Conservation (phyloP, 225 moss, liverwort and hornwort species). For the Neckera pumila region DNA sequence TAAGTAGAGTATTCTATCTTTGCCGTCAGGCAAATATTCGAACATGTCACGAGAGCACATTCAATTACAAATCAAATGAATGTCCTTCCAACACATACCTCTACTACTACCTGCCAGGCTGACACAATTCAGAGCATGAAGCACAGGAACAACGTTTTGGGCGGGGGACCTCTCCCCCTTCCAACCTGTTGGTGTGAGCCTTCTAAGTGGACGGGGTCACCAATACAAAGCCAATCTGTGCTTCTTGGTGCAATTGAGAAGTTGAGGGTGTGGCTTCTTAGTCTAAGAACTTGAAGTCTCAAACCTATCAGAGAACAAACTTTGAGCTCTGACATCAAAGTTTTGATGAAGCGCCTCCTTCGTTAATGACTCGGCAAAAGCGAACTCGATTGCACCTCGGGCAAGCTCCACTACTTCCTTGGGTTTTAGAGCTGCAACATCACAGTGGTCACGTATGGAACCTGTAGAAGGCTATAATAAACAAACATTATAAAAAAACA, state of each 20-base stretch:
- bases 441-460: not conserved
- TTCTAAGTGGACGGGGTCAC: not conserved
- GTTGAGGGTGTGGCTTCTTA: not conserved
- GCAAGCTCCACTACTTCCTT: conserved; percentile 27
- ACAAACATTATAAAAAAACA: not conserved
- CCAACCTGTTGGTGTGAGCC: not conserved
- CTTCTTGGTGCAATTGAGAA: not conserved
- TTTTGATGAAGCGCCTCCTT: conserved; percentile 15
- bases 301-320: not conserved
- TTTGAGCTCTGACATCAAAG: conserved; percentile 14
- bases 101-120: not conserved
- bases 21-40: not conserved
- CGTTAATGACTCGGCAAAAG: conserved; percentile 14
- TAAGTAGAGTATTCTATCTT: not conserved
- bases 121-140: not conserved
- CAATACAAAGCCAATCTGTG: not conserved
- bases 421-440: conserved; percentile 15
- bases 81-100: not conserved
- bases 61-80: not conserved
- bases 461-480: not conserved
- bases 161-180: not conserved
- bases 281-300: not conserved
- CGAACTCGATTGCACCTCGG: conserved; percentile 19
- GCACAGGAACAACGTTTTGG: not conserved
- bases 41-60: not conserved